These are phyloP conservation scores for Orbilia oligospora DNA, from an alignment of 2,329 filamentous ascomycete genomes.

Conservation along the genomic window DNA sequence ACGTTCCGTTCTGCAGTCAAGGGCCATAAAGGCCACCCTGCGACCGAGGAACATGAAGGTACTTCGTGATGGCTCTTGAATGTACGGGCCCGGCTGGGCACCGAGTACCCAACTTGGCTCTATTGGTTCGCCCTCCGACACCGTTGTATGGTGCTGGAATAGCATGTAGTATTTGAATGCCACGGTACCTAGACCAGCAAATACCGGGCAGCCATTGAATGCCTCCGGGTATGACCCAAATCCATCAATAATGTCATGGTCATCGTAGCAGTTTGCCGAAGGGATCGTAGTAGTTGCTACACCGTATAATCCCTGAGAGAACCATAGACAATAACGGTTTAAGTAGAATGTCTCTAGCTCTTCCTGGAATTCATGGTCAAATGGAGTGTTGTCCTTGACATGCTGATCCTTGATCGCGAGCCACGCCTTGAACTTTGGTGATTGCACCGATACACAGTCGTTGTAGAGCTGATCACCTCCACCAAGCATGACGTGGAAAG, in stretches of 20 bases:
- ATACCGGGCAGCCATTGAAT: slow-evolving; percentile 91
- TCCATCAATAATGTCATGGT: slow-evolving; percentile 92
- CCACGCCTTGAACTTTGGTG: slow-evolving; percentile 85
- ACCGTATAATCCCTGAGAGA: slow-evolving; percentile 94
- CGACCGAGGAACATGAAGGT: slow-evolving; percentile 86
- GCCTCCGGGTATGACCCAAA: slow-evolving; percentile 93
- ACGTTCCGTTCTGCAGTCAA: slow-evolving; percentile 92
- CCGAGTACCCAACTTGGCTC: slow-evolving; percentile 96
- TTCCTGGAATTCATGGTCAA: slow-evolving; percentile 84
- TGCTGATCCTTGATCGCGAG: slow-evolving; percentile 82
- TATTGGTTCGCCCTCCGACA: slow-evolving; percentile 81
- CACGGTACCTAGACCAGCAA: slow-evolving; percentile 88
- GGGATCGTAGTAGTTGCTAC: slow-evolving; percentile 94
- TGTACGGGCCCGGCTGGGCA: slow-evolving; percentile 85
- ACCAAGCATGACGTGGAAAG: slow-evolving; percentile 98
- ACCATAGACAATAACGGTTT: slow-evolving; percentile 88
- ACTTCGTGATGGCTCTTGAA: slow-evolving; percentile 86
- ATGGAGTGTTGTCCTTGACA: slow-evolving; percentile 83
- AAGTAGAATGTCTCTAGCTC: slow-evolving; percentile 92
- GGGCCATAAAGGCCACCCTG: slow-evolving; percentile 83
- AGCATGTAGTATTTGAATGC: slow-evolving; percentile 99
- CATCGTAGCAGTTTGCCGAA: slow-evolving; percentile 98
- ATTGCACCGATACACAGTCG: slow-evolving; percentile 83
- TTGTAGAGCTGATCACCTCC: slow-evolving; percentile 97
- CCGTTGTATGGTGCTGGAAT: slow-evolving; percentile 94